Evolutionary conservation across 1,284 basidiomycete genomes (phyloP), one percentile per base, ranked within the genome.

Genomic region (Porogramme epimiltina): DNA sequence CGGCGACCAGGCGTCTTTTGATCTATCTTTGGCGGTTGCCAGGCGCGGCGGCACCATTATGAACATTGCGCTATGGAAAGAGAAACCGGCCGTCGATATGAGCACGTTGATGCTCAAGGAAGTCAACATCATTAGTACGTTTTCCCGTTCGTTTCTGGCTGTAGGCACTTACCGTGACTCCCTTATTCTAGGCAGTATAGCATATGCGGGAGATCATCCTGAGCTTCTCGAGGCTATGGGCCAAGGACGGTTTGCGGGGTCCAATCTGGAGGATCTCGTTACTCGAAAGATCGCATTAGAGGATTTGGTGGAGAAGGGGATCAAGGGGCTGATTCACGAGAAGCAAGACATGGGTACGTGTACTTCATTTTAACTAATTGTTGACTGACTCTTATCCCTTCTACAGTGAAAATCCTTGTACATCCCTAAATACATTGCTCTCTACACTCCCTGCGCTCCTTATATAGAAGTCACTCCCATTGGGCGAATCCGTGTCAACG

Each of bases 301-400:
- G 5, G 64, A 72, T 13, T 56, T 70, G 13, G 60, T 70, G 8
- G 65, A 68, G 45, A 59, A 66, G 33, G 70, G 70, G 1, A 65
- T 72, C 47, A 52, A 64, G 37, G 62, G 63, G 15, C 59, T 71
- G 31, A 52, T 68, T n/a, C 49, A 63, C 44, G 68, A 72, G 45
- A 70, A 70, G 45, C 66, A 70, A 40, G 51, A 60, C 16, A 69
- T 67, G 20, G 59, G 66, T 66, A 25, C 43, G 63, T 43, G 9
- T 6, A 13, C n/a, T 37, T 16, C 34, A 37, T 18, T 16, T 37
- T 16, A 16, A 9, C 34, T 9, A 16, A 16, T 13, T 4, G 34
- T 16, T 8, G 8, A 28, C 42, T 42, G 24, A n/a, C 24, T n/a
- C 20, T 9, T 19, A 41, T 20, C 34, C 16, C n/a, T 38, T 13